phyloP scores from a whole-genome alignment of 2,329 filamentous ascomycete genomes.

The Fusarium floridanum region DNA sequence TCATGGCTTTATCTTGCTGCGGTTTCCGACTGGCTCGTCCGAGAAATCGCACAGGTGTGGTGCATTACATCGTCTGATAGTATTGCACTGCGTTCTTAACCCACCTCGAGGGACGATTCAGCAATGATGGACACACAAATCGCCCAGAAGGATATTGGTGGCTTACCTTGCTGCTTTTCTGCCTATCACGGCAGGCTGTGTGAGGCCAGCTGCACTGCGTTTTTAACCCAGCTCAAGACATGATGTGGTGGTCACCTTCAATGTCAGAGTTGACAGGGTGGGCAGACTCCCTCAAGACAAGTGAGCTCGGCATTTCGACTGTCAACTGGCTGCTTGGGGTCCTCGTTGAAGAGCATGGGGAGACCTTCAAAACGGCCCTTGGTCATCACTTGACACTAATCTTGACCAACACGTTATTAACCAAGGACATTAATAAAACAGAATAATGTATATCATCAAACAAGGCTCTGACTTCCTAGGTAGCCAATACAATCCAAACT shows the following conservation, averaged over 20 bases:
- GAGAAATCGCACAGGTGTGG: no score
- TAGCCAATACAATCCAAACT: conserved; percentile 35
- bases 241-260: not conserved
- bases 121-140: not conserved
- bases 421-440: not conserved
- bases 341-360: not conserved
- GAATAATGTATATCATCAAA: not conserved
- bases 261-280: not conserved
- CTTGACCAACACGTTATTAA: not conserved
- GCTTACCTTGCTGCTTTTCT: not conserved
- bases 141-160: not conserved
- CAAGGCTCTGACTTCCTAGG: not conserved
- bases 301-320: not conserved
- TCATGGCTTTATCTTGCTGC: no score
- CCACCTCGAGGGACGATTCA: not conserved
- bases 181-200: no score
- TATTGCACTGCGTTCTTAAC: not conserved
- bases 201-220: not conserved
- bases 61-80: no score
- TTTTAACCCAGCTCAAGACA: not conserved
- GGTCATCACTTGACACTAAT: not conserved
- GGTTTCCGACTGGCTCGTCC: no score
- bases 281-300: not conserved
- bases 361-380: not conserved
- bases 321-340: not conserved